Percentiles rank a stretch among this genome's conserved stretches.
These are phyloP conservation scores for Leccinum fibrillosum DNA, from an alignment of 768 basidiomycete genomes.

Conservation along the genomic window DNA sequence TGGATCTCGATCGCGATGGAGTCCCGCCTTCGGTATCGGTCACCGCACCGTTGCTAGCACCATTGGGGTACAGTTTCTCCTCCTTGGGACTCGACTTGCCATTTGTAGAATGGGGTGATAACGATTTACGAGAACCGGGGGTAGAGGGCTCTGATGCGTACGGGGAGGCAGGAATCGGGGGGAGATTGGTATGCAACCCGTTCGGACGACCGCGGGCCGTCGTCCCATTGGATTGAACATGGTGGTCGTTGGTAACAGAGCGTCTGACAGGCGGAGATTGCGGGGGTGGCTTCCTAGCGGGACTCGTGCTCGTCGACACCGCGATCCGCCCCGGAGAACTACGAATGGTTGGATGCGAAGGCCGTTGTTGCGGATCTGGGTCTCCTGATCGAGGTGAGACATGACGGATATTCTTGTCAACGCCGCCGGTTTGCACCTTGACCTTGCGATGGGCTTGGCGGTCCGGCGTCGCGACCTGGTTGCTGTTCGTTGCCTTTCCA, in stretches of 20 bases:
- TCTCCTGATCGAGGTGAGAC: conserved; percentile 27
- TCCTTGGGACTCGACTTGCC: conserved; percentile 33
- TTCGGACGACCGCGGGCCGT: conserved; percentile 32
- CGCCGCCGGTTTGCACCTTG: conserved; percentile 33
- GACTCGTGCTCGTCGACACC: conserved; percentile 16
- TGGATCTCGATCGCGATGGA: conserved; percentile 46
- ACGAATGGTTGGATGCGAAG: conserved; percentile 33
- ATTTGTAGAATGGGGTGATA: conserved; percentile 31
- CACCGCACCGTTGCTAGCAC: conserved; percentile 25
- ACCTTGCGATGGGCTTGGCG: conserved; percentile 36
- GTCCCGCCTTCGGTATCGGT: conserved; percentile 36
- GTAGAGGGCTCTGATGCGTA: conserved; percentile 59
- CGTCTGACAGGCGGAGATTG: conserved; percentile 28
- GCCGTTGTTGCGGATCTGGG: conserved; percentile 26
- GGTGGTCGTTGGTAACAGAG: conserved; percentile 31
- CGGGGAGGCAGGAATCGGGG: conserved; percentile 69
- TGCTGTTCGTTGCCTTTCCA: conserved; percentile 9
- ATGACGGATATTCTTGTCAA: conserved; percentile 33
- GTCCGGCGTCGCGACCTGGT: conserved; percentile 22
- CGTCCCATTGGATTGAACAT: conserved; percentile 24
- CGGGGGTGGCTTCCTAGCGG: conserved; percentile 27
- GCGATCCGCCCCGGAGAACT: conserved; percentile 32
- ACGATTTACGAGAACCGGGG: conserved; percentile 51
- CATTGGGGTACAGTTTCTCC: conserved; percentile 29
- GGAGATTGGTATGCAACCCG: conserved; percentile 38